phyloP scores from a whole-genome alignment of 345 rosid genomes.

The Salix arbutifolia region DNA sequence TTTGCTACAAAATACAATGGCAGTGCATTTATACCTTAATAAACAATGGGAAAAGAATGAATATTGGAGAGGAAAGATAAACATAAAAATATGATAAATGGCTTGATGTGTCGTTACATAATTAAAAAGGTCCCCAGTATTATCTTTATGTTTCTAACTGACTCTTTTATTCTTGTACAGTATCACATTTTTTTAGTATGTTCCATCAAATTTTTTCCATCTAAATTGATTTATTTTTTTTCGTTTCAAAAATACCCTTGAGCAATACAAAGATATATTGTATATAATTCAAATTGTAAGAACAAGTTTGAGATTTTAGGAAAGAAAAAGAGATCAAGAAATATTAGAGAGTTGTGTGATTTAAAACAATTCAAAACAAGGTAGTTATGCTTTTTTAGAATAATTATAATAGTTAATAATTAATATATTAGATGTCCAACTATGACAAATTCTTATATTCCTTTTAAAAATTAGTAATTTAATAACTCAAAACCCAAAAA shows the following conservation, averaged over 20 bases:
- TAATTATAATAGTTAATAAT: background rate
- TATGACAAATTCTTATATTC: too few species aligned
- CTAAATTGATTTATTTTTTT: too few species aligned
- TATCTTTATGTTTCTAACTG: too few species aligned
- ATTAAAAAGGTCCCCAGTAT: background rate
- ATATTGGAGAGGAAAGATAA: background rate
- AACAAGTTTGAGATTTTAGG: background rate
- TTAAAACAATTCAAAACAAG: too few species aligned
- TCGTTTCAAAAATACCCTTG: background rate
- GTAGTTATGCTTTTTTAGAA: too few species aligned
- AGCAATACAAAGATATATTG: background rate
- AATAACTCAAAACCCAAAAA: too few species aligned
- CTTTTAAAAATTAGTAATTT: too few species aligned
- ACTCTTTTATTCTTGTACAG: background rate
- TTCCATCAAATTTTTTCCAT: background rate
- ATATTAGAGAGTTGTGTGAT: background rate
- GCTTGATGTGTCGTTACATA: background rate
- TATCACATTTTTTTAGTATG: background rate
- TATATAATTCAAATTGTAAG: background rate
- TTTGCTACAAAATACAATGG: conserved; percentile 15
- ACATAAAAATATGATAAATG: background rate
- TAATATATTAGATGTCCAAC: background rate
- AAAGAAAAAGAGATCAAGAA: background rate
- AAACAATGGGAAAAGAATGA: background rate
- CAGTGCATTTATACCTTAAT: background rate